Conservation (phyloP, 352 stramenopile species). For the Pythium phragmiticola region DNA sequence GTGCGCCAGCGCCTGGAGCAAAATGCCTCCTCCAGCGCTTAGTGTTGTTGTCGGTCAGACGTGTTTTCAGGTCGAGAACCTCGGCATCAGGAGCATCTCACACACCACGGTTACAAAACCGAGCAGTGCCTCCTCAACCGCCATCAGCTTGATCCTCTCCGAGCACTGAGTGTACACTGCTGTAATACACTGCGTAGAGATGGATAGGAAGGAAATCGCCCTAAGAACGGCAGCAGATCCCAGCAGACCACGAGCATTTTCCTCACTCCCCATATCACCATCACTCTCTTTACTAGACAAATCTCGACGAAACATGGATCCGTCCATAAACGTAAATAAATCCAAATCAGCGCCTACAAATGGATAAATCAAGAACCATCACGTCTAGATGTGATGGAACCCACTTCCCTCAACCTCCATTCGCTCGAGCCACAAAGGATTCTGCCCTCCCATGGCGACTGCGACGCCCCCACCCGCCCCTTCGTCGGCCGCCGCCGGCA, state of each 20-base stretch:
- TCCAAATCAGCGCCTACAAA: not conserved
- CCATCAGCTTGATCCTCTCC: too few species aligned
- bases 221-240: too few species aligned
- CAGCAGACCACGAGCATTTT: slow-evolving; percentile 19
- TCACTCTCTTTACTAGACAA: not conserved
- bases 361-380: not conserved
- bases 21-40: not conserved
- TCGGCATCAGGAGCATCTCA: not conserved
- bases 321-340: slow-evolving; percentile 1
- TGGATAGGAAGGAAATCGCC: too few species aligned
- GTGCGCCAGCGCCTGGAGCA: slow-evolving; percentile 17
- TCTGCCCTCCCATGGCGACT: not conserved
- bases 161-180: too few species aligned
- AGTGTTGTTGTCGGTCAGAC: not conserved
- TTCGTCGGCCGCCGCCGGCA: slow-evolving; percentile 27
- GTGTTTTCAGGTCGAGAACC: not conserved
- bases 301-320: not conserved
- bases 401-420: slow-evolving; percentile 3
- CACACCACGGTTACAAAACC: too few species aligned
- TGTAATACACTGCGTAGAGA: too few species aligned
- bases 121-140: too few species aligned
- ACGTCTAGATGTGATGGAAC: slow-evolving; percentile 10
- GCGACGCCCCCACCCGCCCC: slow-evolving; percentile 48
- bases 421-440: slow-evolving; percentile 6
- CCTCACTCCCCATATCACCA: not conserved